These are phyloP conservation scores for Pythium biforme DNA, from an alignment of 352 stramenopile species.

Conservation along the genomic window DNA sequence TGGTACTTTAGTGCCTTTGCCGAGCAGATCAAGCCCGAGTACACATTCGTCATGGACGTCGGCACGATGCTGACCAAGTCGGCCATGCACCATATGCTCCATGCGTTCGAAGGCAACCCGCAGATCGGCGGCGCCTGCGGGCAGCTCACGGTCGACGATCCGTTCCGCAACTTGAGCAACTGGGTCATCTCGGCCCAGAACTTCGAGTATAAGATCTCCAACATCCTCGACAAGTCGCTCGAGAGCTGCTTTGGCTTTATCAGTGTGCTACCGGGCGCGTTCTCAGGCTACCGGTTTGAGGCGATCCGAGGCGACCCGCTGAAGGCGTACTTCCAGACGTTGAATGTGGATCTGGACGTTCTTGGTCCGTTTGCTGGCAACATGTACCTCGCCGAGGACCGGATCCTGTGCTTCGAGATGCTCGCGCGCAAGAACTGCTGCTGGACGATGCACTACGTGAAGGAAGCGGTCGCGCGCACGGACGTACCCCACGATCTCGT, in stretches of 20 bases:
- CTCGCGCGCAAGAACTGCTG: conserved; percentile 77
- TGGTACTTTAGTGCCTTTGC: conserved; percentile 86
- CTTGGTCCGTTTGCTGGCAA: conserved; percentile 84
- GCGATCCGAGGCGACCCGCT: conserved; percentile 76
- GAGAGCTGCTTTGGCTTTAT: conserved; percentile 89
- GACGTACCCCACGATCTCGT: conserved; percentile 83
- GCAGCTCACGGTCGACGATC: conserved; percentile 80
- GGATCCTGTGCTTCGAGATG: conserved; percentile 85
- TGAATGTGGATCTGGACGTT: conserved; percentile 76
- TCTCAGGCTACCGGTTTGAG: conserved; percentile 83
- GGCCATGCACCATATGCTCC: conserved; percentile 74
- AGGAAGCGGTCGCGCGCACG: conserved; percentile 77
- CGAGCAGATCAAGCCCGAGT: conserved; percentile 83
- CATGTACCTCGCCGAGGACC: conserved; percentile 88
- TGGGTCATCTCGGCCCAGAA: conserved; percentile 86
- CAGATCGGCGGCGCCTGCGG: conserved; percentile 83
- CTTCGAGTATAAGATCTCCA: conserved; percentile 91
- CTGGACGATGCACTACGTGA: conserved; percentile 89
- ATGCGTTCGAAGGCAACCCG: conserved; percentile 72
- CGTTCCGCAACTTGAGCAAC: conserved; percentile 81
- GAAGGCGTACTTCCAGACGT: conserved; percentile 84
- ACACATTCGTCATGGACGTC: conserved; percentile 81
- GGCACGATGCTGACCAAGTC: conserved; percentile 82
- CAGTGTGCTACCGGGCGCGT: conserved; percentile 80
- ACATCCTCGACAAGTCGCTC: conserved; percentile 85